Base-by-base conservation (phyloP, 257 asterid species). In the Solanum sejunctum region DNA sequence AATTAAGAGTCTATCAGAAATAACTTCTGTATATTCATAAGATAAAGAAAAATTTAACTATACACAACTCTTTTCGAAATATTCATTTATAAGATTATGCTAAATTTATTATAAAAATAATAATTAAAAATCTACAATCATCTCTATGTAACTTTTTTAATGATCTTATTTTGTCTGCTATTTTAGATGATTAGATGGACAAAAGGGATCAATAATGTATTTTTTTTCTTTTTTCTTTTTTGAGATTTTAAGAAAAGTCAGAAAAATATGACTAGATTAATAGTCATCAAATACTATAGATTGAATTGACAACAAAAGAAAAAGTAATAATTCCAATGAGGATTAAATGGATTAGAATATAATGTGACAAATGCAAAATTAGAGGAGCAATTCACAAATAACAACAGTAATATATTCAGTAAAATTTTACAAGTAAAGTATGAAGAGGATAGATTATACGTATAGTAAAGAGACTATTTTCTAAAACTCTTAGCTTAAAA, bases 311-410 rank as follows among this genome's bases (percentile, higher is more conserved):
- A 7, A 71, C 11, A 5, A 71, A 71, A 32, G 6, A 36, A 71
- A 11, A 17, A 23, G 28, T n/a, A 0, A 0, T 13, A 66, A 28
- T 32, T 28, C n/a, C 13, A 1, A 13, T 66, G 3, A 28, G 20
- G 5, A 64, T 13, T 11, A 66, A 28, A 66, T 28, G 12, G 3
- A 66, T 66, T 11, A 6, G 3, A 66, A 66, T 36, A 36, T 36
- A 36, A 28, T 73, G 81, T 21, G 13, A 21, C 13, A 47, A 12
- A 21, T 73, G 60, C 49, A 47, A 73, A 47, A 12, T 11, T 75
- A 75, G 81, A 77, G 82, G 63, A 26, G 45, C 63, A 77, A 77
- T 26, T 77, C 63, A 49, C 16, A 26, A n/a, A n/a, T n/a, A n/a
- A n/a, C n/a, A n/a, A n/a, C n/a, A n/a, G n/a, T n/a, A n/a, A n/a